Base-by-base conservation (phyloP, 129 eudicot genomes). In the Centella asiatica region DNA sequence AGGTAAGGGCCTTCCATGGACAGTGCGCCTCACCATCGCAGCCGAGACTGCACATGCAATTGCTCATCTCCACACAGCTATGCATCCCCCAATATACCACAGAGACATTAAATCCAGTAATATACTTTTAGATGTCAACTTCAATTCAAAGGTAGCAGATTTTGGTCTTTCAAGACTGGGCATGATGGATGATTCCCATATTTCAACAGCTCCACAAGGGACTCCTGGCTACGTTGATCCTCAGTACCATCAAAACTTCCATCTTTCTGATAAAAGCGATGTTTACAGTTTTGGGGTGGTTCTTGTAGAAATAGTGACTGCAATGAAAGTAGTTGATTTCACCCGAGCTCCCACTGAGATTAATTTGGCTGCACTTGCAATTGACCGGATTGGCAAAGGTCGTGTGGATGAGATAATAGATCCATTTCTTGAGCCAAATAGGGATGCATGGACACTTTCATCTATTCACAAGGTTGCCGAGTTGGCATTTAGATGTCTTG, bases 181-280 rank as follows among this genome's bases (percentile, higher is more conserved):
- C 29, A 70, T 84, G 84, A 72, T 46, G 4, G 98, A 87, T 31
- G 85, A 81, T 55, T 90, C 98, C 24, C 98, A 90, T 69, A 72
- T 90, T 61, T 90, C 95, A 23, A 90, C 98, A 12, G 98, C 95
- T 40, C 98, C 98, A 29, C 98, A 90, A 69, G 98, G 98, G 51
- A 90, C 98, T 14, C 98, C 98, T 1, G 98, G 98, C 67, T 90
- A 90, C 31, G 94, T 90, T 1, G 98, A 90, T 75, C 98, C 98
- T 24, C 86, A 90, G 44, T 90, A 90, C 68, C 98, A 90, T 70
- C 98, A 90, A 64, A 87, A 84, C 72, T 90, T 69, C 75, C 90
- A 90, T 76, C 94, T 90, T 28, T 87, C 98, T 28, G 95, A 90
- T 59, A 90, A 90, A 58, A 90, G 95, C 44, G 98, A 90, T 60